These are phyloP conservation scores for Populus tremula DNA, from an alignment of 345 rosid species.

Conservation along the genomic window DNA sequence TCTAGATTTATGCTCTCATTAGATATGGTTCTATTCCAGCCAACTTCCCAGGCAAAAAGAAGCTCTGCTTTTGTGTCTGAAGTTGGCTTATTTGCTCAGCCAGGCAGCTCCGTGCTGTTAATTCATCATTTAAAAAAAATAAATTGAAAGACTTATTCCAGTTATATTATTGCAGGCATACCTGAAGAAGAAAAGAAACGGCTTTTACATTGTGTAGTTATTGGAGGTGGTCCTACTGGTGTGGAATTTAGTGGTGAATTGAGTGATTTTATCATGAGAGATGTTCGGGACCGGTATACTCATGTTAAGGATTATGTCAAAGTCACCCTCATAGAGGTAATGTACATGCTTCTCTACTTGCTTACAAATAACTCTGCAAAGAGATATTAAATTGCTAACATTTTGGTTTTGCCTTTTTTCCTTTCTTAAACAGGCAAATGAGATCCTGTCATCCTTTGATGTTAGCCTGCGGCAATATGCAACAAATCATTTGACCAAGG, in stretches of 20 bases:
- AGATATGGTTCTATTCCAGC: neutral
- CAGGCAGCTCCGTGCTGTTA: neutral
- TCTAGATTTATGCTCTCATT: neutral
- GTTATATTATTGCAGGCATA: slow-evolving; percentile 45
- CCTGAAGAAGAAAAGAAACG: slow-evolving; percentile 73
- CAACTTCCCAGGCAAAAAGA: neutral
- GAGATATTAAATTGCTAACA: neutral
- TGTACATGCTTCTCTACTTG: neutral
- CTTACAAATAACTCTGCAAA: neutral
- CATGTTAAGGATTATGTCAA: slow-evolving; percentile 73
- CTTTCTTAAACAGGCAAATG: slow-evolving; percentile 60
- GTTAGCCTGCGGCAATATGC: slow-evolving; percentile 63
- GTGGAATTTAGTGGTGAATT: slow-evolving; percentile 93
- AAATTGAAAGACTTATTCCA: neutral
- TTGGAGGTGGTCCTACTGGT: slow-evolving; percentile 99
- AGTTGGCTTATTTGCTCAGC: neutral
- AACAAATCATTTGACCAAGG: slow-evolving; percentile 60
- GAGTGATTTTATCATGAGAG: slow-evolving; percentile 92
- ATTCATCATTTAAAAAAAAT: neutral
- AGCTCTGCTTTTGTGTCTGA: neutral
- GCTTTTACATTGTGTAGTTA: slow-evolving; percentile 77
- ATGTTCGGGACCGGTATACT: slow-evolving; percentile 62
- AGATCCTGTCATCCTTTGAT: slow-evolving; percentile 75
- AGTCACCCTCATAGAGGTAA: slow-evolving; percentile 93
- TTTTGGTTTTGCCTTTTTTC: neutral